A percentile compares a stretch with the other conserved stretches of the same genome.
phyloP scores from a whole-genome alignment of 306 rosid genomes.

The Hippophae rhamnoides region DNA sequence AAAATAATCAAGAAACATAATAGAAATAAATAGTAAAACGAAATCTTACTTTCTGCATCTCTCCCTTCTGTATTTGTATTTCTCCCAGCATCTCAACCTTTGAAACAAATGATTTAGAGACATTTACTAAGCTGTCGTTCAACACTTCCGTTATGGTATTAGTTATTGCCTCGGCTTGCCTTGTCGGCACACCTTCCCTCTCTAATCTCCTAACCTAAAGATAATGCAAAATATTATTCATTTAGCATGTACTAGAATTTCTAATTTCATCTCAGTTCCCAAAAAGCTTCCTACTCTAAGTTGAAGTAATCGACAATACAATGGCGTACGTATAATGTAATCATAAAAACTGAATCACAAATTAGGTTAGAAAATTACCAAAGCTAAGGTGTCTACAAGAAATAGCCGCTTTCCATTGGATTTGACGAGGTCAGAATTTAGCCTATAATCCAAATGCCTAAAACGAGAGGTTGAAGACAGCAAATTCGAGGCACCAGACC shows the following conservation, averaged over 20 bases:
- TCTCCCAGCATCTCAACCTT: conserved; percentile 86
- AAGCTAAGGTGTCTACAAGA: conserved; percentile 85
- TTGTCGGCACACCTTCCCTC: conserved; percentile 71
- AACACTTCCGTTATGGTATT: conserved; percentile 78
- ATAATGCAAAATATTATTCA: conserved; percentile 1
- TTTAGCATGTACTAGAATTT: not conserved
- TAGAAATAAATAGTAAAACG: not conserved
- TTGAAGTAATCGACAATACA: not conserved
- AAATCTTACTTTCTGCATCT: conserved; percentile 69
- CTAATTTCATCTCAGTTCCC: not conserved
- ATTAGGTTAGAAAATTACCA: conserved; percentile 32
- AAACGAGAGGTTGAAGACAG: conserved; percentile 18
- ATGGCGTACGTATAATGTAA: not conserved
- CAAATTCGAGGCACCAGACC: conserved; percentile 29
- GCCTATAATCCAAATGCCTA: conserved; percentile 32
- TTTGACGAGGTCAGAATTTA: conserved; percentile 45
- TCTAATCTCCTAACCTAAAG: conserved; percentile 76
- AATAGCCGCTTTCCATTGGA: conserved; percentile 59
- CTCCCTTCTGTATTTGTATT: conserved; percentile 12
- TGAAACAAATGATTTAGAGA: conserved; percentile 65
- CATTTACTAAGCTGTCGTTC: conserved; percentile 78
- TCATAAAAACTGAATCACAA: not conserved
- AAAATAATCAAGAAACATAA: not conserved
- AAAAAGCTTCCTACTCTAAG: not conserved
- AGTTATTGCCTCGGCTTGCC: conserved; percentile 91